A percentile compares a stretch with the other conserved stretches of the same genome.
Conservation (phyloP, 352 stramenopile species). For the Pythium coloratum region DNA sequence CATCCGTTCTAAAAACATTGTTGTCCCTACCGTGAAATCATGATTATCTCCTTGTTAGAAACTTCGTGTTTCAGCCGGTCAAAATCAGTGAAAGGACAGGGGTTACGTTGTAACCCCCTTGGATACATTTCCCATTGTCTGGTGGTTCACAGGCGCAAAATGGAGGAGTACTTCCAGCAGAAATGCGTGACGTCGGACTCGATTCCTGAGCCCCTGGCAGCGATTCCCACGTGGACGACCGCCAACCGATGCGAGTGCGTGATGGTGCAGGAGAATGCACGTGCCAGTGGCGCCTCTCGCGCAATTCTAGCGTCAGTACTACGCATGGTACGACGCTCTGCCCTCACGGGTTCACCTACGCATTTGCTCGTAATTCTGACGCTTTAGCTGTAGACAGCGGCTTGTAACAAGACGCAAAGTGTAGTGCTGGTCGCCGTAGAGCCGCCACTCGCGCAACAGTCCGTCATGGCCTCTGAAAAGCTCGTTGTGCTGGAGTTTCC, state of each 20-base stretch:
- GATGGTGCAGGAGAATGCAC: conserved; percentile 65
- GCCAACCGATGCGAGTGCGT: conserved; percentile 48
- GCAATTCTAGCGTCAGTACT: conserved; percentile 54
- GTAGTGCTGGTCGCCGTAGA: conserved; percentile 14
- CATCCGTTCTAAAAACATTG: background rate
- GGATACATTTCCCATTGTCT: background rate
- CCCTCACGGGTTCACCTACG: background rate
- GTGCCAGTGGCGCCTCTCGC: conserved; percentile 51
- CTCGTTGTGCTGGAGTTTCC: conserved; percentile 50
- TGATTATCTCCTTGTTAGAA: background rate
- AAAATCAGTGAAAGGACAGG: background rate
- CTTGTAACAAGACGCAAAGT: conserved; percentile 22
- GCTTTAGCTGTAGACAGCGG: conserved; percentile 4
- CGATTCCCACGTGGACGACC: conserved; percentile 32
- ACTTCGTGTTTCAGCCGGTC: background rate
- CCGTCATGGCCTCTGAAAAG: conserved; percentile 36
- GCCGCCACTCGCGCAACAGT: conserved; percentile 10
- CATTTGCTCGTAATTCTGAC: background rate
- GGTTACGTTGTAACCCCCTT: background rate
- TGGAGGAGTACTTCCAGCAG: conserved; percentile 68
- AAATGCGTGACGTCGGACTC: conserved; percentile 65
- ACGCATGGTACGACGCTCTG: conserved; percentile 28
- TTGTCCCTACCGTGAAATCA: background rate
- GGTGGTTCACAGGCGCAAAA: conserved; percentile 19
- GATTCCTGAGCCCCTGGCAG: conserved; percentile 2